These are phyloP conservation scores for Leishmania lainsoni DNA, from an alignment of 208 protist genomes.

Conservation along the genomic window DNA sequence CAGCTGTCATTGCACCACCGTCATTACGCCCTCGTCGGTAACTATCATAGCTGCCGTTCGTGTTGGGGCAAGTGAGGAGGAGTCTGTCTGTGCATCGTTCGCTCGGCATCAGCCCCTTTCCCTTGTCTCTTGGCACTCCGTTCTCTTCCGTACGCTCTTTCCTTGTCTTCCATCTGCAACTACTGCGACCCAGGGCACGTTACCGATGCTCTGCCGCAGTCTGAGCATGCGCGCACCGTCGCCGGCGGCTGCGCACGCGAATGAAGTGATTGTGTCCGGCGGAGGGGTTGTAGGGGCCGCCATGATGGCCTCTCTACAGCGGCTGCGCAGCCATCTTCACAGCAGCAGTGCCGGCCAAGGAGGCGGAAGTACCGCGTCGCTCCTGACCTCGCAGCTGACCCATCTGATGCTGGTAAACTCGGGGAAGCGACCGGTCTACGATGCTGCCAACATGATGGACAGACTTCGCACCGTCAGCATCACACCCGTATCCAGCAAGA, in stretches of 20 bases:
- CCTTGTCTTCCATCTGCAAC: not conserved
- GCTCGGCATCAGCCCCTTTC: not conserved
- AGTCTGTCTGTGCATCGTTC: not conserved
- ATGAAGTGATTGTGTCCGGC: conserved; percentile 79
- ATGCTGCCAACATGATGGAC: conserved; percentile 69
- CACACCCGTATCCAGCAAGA: conserved; percentile 81
- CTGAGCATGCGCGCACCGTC: not conserved
- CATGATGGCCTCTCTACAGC: conserved; percentile 72
- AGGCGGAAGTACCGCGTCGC: not conserved
- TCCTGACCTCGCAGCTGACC: conserved; percentile 38
- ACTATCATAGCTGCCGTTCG: not conserved
- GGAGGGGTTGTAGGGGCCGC: conserved; percentile 77
- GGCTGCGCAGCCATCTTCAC: conserved; percentile 56
- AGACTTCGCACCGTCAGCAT: conserved; percentile 78
- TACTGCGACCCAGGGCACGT: not conserved
- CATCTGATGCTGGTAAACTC: conserved; percentile 70
- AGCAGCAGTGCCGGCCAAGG: not conserved
- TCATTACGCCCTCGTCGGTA: not conserved
- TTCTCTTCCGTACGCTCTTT: not conserved
- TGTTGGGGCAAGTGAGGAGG: not conserved
- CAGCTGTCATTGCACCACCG: not conserved
- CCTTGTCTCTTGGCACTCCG: not conserved
- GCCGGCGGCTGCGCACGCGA: conserved; percentile 5
- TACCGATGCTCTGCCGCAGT: conserved; percentile 21
- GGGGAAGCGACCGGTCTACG: conserved; percentile 47